Evolutionary conservation across 192 early-diverging fungal genomes (phyloP).

Genomic region (Pecoramyces ruminantium): DNA sequence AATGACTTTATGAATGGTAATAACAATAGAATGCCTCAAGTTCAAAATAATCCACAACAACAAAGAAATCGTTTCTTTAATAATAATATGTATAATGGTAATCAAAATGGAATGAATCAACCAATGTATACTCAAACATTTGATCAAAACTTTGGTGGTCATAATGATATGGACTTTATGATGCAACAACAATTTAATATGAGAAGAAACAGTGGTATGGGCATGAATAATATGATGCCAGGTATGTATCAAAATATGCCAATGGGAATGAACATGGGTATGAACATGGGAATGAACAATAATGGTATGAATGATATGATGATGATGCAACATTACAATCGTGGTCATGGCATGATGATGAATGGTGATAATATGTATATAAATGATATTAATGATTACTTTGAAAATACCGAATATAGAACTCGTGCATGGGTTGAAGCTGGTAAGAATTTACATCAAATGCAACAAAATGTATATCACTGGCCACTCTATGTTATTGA

Average conservation of each 20-base stretch:
- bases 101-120: background rate
- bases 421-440: conserved; percentile 35
- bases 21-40: background rate
- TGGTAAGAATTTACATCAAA: conserved; percentile 34
- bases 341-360: background rate
- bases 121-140: background rate
- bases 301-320: background rate
- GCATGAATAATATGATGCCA: background rate
- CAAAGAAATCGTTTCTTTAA: background rate
- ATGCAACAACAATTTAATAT: background rate
- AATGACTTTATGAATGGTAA: background rate
- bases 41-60: background rate
- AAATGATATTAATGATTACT: conserved; percentile 43
- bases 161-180: background rate
- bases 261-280: background rate
- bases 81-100: background rate
- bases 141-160: background rate
- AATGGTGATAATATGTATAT: background rate
- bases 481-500: conserved; percentile 65
- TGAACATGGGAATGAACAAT: background rate
- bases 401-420: conserved; percentile 40
- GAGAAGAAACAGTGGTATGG: background rate
- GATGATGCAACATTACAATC: background rate
- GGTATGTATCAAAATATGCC: background rate
- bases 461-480: conserved; percentile 14